Base-by-base conservation (phyloP, 169 alveolate genomes). In the Plasmodium gonderi region DNA sequence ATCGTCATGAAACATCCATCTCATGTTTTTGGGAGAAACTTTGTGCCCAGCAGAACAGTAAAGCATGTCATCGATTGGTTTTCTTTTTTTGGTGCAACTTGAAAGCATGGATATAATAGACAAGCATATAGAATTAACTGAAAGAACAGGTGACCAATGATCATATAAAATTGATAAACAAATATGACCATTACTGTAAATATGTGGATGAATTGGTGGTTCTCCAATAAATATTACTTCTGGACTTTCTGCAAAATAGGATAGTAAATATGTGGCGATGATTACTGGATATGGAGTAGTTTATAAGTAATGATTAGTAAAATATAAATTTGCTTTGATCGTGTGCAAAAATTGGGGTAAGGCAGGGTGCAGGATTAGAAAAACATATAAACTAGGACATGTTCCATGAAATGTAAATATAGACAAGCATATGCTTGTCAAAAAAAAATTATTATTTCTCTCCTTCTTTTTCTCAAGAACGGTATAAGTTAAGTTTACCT, bases 181-280 rank as follows among this genome's bases (percentile, higher is more conserved):
- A 64, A 98, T 98, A 89, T 96, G 98, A 9, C 99, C 99, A 94
- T 98, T 98, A 77, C 98, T 97, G 96, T 98, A 98, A 44, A 98
- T 97, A 91, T 98, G 99, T n/a, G 98, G 98, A 78, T 98, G 99
- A 12, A 96, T 97, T 23, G 99, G 99, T 40, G 97, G 95, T 42
- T 92, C 95, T 0, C 98, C 98, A 11, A 96, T 94, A 85, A 97
- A 97, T 20, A 97, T 95, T 8, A 94, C 99, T 95, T 97, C 99
- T 17, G 99, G 99, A 79, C 98, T 94, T 80, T 97, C 99, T 49
- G 96, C 94, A 45, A 98, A 97, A 49, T 7, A 80, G 36, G 54
- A 54, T 2, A 67, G 8, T 2, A 51, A 42, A 80, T 81, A 65
- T 45, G 31, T 91, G 33, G 65, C 26, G 0, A 36, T 17, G 72